A percentile compares a stretch with the other conserved stretches of the same genome.
phyloP scores from a whole-genome alignment of 140 eudicot genomes.

The Ambrosia hybrid region DNA sequence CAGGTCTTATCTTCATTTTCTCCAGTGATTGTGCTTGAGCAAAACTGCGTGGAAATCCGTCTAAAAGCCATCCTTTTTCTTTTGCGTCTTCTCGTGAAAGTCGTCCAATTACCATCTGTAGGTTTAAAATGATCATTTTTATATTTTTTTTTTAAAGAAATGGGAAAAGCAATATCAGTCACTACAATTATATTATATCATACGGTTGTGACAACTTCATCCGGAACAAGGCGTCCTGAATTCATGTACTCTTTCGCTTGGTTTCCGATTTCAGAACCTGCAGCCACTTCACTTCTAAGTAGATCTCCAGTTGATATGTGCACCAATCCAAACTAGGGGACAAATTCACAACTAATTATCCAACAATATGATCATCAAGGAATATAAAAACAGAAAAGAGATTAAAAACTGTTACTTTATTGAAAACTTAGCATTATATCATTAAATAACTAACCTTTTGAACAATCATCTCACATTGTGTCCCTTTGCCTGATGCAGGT shows the following conservation, averaged over 20 bases:
- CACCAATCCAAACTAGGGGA: conserved; percentile 84
- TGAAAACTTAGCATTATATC: no score
- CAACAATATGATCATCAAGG: conserved; percentile 11
- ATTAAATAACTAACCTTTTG: conserved; percentile 45
- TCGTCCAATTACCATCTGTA: conserved; percentile 85
- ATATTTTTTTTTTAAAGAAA: background rate
- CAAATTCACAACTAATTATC: conserved; percentile 2
- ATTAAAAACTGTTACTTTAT: background rate
- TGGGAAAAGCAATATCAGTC: background rate
- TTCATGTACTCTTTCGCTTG: conserved; percentile 97
- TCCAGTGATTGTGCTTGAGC: conserved; percentile 90
- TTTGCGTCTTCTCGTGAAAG: conserved; percentile 74
- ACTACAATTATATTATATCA: conserved; percentile 16
- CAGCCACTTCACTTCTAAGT: conserved; percentile 92
- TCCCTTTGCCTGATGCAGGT: conserved; percentile 98
- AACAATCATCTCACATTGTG: conserved; percentile 88
- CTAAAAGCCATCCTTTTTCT: conserved; percentile 97
- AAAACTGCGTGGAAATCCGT: conserved; percentile 87
- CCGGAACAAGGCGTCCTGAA: conserved; percentile 92
- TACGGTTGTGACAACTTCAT: conserved; percentile 92
- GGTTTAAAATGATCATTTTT: background rate
- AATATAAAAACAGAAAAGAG: background rate
- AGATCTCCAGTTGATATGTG: conserved; percentile 98
- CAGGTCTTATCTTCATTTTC: conserved; percentile 80
- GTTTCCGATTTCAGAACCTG: conserved; percentile 91